Evolutionary conservation across 2,329 filamentous ascomycete genomes (phyloP).

Genomic region (Elsinoe batatas): DNA sequence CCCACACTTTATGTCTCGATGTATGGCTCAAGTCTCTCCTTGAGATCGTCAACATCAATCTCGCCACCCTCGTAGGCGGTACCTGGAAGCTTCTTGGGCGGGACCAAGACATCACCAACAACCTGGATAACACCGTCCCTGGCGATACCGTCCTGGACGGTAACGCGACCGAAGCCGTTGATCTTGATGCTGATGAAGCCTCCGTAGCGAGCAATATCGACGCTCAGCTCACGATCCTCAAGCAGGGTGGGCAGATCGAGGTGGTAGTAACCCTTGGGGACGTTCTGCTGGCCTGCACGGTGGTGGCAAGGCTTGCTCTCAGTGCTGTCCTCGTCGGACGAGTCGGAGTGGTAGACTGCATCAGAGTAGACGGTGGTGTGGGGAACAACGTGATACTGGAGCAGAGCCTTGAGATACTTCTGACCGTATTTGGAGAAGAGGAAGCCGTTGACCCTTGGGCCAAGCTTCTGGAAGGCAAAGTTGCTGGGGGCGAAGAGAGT

Average conservation of each 20-base stretch:
- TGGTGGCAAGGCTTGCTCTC: constrained; percentile 12
- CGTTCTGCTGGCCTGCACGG: constrained; percentile 22
- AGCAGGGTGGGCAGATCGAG: constrained; percentile 66
- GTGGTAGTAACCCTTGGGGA: constrained; percentile 47
- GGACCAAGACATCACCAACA: constrained; percentile 62
- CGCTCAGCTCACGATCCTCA: constrained; percentile 52
- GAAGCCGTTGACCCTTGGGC: constrained; percentile 66
- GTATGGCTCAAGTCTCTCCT: constrained; percentile 43
- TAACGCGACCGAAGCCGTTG: constrained; percentile 61
- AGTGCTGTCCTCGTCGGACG: constrained; percentile 15
- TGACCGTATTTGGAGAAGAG: constrained; percentile 67
- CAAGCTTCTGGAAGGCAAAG: constrained; percentile 66
- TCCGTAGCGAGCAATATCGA: constrained; percentile 62
- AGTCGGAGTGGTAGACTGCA: constrained; percentile 53
- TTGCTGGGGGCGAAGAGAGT: constrained; percentile 79
- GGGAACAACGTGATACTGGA: constrained; percentile 68
- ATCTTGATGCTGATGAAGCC: constrained; percentile 62
- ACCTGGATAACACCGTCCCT: constrained; percentile 78
- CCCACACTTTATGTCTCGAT: constrained; percentile 23
- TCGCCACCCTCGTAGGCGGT: constrained; percentile 37
- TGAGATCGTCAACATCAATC: constrained; percentile 51
- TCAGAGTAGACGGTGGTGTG: constrained; percentile 76
- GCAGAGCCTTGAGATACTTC: constrained; percentile 65
- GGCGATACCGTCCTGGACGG: constrained; percentile 59
- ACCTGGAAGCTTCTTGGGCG: constrained; percentile 49